Evolutionary conservation across 1,139 yeast species (phyloP), one percentile per base, ranked within the genome.

Genomic region (Sugiyamaella pinicola): DNA sequence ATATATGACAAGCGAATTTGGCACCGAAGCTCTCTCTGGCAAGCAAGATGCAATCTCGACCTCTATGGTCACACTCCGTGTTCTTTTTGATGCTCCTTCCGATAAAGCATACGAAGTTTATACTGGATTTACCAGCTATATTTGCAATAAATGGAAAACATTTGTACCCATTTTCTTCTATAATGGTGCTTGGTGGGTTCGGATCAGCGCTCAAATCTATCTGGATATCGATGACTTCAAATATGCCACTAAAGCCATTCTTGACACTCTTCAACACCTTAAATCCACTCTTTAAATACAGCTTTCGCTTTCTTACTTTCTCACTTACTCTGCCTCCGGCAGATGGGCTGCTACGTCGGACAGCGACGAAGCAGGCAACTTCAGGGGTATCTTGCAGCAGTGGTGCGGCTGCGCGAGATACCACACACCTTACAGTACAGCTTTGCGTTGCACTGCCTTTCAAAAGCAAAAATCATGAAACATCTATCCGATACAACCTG

Each of bases 191-290:
- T 53, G 78, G 35, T 77, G 74, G 61, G 72, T 76, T 18, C 75
- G 91, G 55, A 78, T 82, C 56, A 78, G 84, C 40, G 82, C 82
- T 40, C 87, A 84, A 61, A 68, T 82, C 7, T 84, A 82, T 64
- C 78, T 81, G 57, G 85, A 81, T 39, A 61, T 79, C 29, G 69
- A 69, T 7, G 90, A 85, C 61, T 84, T 75, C 63, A 74, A 71
- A 37, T 64, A 67, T 52, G 83, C 80, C 1, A 66, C 75, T 33
- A 73, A 72, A 8, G 67, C 61, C 6, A 52, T 74, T 10, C 58
- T 58, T 24, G 61, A 61, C n/a, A 58, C 58, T 1, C 52, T 67
- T 7, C 51, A 55, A 21, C 28, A 46, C 18, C 9, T 51, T 9
- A 26, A 38, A 33, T 33, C 40, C 10, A 34, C 12, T 21, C n/a